Conservation (phyloP, 1,139 yeast genomes). For the Kurtzmaniella quercitrusa region DNA sequence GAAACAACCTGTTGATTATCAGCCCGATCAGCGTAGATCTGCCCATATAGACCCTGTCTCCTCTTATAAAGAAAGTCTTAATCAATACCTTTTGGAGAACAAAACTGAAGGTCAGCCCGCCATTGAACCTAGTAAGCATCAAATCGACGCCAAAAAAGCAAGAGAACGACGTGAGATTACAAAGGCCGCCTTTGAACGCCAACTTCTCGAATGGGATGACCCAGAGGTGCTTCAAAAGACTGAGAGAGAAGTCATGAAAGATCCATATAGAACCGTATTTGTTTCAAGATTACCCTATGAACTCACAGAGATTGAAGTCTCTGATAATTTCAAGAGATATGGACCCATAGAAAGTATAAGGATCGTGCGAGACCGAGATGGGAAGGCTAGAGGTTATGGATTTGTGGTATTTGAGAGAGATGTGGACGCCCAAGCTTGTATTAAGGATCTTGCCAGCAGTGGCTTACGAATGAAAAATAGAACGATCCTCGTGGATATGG, state of each 20-base stretch:
- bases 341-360: conserved; percentile 71
- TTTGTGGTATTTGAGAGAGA: conserved; percentile 70
- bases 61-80: conserved; percentile 27
- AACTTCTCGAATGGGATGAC: conserved; percentile 41
- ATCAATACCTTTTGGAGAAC: conserved; percentile 28
- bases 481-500: conserved; percentile 71
- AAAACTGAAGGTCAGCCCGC: conserved; percentile 29
- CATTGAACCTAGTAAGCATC: conserved; percentile 9
- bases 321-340: conserved; percentile 55
- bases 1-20: conserved; percentile 51
- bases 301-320: conserved; percentile 67
- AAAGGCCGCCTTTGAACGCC: conserved; percentile 26
- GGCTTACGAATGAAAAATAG: conserved; percentile 40
- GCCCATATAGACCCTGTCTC: conserved; percentile 51
- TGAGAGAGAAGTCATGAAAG: conserved; percentile 63
- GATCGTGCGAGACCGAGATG: conserved; percentile 53
- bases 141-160: conserved; percentile 10
- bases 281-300: conserved; percentile 66
- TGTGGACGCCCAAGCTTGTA: conserved; percentile 54
- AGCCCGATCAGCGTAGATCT: conserved; percentile 50
- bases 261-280: conserved; percentile 77
- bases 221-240: conserved; percentile 46
- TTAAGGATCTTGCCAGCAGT: conserved; percentile 54
- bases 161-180: conserved; percentile 11
- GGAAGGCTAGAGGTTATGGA: conserved; percentile 69